Conservation (phyloP, 208 protist genomes). For the Herpetomonas samuelpessoai region DNA sequence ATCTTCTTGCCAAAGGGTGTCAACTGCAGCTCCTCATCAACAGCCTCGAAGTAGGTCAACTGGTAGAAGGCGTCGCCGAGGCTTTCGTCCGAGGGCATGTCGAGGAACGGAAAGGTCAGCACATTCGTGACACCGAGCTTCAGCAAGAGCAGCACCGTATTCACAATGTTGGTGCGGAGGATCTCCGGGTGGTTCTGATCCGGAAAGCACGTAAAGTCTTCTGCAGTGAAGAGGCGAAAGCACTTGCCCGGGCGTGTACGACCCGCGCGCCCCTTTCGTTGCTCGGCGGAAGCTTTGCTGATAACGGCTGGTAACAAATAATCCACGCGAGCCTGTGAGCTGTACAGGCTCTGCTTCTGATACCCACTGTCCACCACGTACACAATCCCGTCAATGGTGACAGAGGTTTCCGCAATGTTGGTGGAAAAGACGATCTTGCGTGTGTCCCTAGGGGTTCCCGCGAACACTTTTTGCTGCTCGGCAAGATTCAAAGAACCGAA, state of each 20-base stretch:
- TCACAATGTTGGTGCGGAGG: slow-evolving; percentile 95
- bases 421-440: slow-evolving; percentile 98
- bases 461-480: slow-evolving; percentile 83
- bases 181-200: slow-evolving; percentile 94
- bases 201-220: slow-evolving; percentile 78
- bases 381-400: slow-evolving; percentile 99
- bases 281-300: slow-evolving; percentile 97
- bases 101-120: slow-evolving; percentile 97
- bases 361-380: slow-evolving; percentile 99
- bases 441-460: slow-evolving; percentile 19
- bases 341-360: slow-evolving; percentile 98
- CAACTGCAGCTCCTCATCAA: slow-evolving; percentile 94
- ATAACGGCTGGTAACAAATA: slow-evolving; percentile 98
- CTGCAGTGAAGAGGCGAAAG: slow-evolving; percentile 95
- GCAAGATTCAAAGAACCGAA: slow-evolving; percentile 73
- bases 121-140: slow-evolving; percentile 96
- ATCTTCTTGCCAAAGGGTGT: slow-evolving; percentile 71
- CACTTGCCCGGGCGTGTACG: slow-evolving; percentile 98
- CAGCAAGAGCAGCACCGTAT: slow-evolving; percentile 95
- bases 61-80: slow-evolving; percentile 96
- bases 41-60: slow-evolving; percentile 97
- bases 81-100: slow-evolving; percentile 95
- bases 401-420: slow-evolving; percentile 99
- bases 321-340: slow-evolving; percentile 95
- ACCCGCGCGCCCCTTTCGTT: slow-evolving; percentile 99